These are phyloP conservation scores for Fusarium tjaetaba DNA, from an alignment of 2,329 filamentous ascomycete species.

Conservation along the genomic window DNA sequence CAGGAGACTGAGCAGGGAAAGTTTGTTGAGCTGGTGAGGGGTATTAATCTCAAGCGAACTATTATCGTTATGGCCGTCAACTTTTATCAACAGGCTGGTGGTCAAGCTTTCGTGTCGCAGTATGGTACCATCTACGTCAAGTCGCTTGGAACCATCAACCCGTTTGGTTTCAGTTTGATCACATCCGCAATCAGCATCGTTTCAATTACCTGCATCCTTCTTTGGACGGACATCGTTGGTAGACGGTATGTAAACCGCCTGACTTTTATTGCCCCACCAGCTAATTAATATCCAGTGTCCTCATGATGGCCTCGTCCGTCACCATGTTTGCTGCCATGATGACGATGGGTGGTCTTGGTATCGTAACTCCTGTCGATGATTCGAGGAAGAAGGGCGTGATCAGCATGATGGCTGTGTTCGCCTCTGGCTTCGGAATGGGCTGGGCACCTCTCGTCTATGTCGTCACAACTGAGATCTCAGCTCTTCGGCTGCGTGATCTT, in stretches of 20 bases:
- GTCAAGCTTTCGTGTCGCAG: constrained; percentile 33
- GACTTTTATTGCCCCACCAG: fast-evolving
- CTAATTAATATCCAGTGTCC: neutral
- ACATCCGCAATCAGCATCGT: constrained; percentile 33
- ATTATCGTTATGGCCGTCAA: constrained; percentile 23
- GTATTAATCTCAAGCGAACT: constrained; percentile 25
- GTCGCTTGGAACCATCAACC: constrained; percentile 38
- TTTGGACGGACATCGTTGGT: constrained; percentile 16
- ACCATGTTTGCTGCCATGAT: constrained; percentile 37
- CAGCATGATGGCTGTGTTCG: constrained; percentile 41
- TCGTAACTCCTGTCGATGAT: constrained; percentile 11
- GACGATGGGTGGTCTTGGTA: constrained; percentile 41
- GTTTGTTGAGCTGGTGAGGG: constrained; percentile 18
- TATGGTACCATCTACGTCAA: constrained; percentile 40
- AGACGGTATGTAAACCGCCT: constrained; percentile 4
- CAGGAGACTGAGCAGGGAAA: constrained; percentile 31
- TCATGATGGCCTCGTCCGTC: constrained; percentile 27
- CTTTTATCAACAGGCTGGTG: constrained; percentile 34
- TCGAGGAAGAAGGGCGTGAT: constrained; percentile 38
- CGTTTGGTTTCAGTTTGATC: constrained; percentile 41
- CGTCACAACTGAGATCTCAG: constrained; percentile 33
- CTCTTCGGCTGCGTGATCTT: constrained; percentile 25
- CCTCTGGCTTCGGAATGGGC: constrained; percentile 7
- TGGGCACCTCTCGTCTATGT: constrained; percentile 31
- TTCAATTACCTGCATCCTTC: neutral